These are phyloP conservation scores for Lepiota venenata DNA, from an alignment of 768 basidiomycete genomes.

Conservation along the genomic window DNA sequence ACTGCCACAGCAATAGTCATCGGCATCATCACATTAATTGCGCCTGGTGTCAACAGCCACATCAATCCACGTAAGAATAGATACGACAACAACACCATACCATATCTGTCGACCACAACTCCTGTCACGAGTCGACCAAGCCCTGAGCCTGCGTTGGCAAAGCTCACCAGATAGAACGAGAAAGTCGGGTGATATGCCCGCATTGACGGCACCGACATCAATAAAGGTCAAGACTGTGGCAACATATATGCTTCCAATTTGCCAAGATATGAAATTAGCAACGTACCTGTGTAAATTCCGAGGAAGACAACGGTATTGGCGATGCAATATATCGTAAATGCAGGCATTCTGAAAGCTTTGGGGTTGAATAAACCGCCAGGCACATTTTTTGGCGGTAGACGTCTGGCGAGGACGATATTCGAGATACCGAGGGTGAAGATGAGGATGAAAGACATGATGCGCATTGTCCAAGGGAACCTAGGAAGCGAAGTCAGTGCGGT, in stretches of 20 bases:
- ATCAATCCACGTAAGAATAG: conserved; percentile 2
- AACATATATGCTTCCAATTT: not conserved
- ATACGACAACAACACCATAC: conserved; percentile 24
- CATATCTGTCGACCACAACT: conserved; percentile 45
- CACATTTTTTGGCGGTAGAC: conserved; percentile 49
- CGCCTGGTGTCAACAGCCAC: conserved; percentile 30
- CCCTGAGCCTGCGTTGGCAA: conserved; percentile 57
- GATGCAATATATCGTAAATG: conserved; percentile 50
- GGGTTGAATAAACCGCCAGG: conserved; percentile 54
- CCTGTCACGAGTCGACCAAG: conserved; percentile 53
- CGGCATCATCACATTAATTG: conserved; percentile 56
- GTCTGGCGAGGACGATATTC: conserved; percentile 42
- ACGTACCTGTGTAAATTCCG: conserved; percentile 56
- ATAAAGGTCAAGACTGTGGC: conserved; percentile 53
- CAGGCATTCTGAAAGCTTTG: conserved; percentile 36
- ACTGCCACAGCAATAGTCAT: conserved; percentile 45
- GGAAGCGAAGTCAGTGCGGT: not conserved
- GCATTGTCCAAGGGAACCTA: conserved; percentile 73
- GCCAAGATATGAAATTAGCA: not conserved
- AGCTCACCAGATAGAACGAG: conserved; percentile 56
- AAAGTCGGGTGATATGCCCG: conserved; percentile 45
- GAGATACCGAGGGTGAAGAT: conserved; percentile 43
- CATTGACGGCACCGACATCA: conserved; percentile 42
- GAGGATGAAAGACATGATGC: conserved; percentile 59
- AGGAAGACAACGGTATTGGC: conserved; percentile 48